Conservation (phyloP, 2,329 filamentous ascomycete species). For the Aspergillus caelatus region DNA sequence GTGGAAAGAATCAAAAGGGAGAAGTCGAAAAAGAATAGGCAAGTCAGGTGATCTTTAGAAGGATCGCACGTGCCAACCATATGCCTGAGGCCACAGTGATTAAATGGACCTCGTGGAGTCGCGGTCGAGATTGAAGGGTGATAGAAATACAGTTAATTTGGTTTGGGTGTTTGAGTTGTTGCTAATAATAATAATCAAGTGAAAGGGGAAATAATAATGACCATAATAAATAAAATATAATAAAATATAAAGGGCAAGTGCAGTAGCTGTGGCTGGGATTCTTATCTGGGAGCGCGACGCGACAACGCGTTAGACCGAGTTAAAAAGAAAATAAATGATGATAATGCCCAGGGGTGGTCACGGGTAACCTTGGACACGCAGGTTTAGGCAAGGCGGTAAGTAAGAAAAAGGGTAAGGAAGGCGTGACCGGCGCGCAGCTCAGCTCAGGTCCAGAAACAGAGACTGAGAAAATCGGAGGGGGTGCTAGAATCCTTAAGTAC, state of each 20-base stretch:
- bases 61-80: slow-evolving; percentile 20
- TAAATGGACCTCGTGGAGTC: neutral
- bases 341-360: slow-evolving; percentile 2
- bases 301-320: slow-evolving; percentile 24
- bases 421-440: slow-evolving; percentile 29
- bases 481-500: slow-evolving; percentile 48
- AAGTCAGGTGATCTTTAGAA: slow-evolving; percentile 23
- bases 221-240: slow-evolving; percentile 11
- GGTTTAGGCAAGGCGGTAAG: slow-evolving; percentile 17
- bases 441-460: slow-evolving; percentile 41
- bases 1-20: slow-evolving; percentile 12
- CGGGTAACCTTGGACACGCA: slow-evolving; percentile 10
- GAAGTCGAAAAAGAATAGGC: slow-evolving; percentile 17
- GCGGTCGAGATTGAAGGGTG: neutral
- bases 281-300: slow-evolving; percentile 23
- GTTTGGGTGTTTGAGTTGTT: slow-evolving; percentile 14
- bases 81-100: slow-evolving; percentile 18
- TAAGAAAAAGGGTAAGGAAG: slow-evolving; percentile 18
- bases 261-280: slow-evolving; percentile 24
- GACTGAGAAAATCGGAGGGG: slow-evolving; percentile 41
- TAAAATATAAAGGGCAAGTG: slow-evolving; percentile 17
- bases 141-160: slow-evolving; percentile 10
- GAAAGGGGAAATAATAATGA: slow-evolving; percentile 10
- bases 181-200: slow-evolving; percentile 16
- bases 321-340: slow-evolving; percentile 10